Evolutionary conservation across 2,329 filamentous ascomycete genomes (phyloP), one percentile per base, ranked within the genome.

Genomic region (Dryadomyces quercus-mongolicae): DNA sequence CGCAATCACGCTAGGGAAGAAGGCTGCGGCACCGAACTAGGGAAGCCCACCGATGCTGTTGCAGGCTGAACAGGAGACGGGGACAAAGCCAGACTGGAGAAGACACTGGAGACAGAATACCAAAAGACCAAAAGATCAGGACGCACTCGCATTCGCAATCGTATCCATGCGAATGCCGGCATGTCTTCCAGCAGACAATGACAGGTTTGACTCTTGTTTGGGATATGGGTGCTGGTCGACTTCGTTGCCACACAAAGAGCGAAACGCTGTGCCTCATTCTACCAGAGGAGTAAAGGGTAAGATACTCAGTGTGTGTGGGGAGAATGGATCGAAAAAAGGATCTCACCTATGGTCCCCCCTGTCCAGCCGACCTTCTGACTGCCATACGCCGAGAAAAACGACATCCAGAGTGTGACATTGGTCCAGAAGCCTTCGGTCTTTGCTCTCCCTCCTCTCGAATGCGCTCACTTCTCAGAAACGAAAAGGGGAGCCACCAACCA

Each of bases 131-230:
- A n/a, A n/a, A n/a, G n/a, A n/a, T n/a, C n/a, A n/a, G n/a, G n/a
- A n/a, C 25, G 25, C 8, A 31, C 25, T 31, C 25, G 25, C 25
- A 31, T 8, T 31, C 25, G 25, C 25, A 31, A 4, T 31, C 25
- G 25, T 31, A 31, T 34, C 22, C n/a, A n/a, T n/a, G n/a, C n/a
- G n/a, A n/a, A n/a, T n/a, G n/a, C n/a, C n/a, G n/a, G n/a, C n/a
- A n/a, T n/a, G n/a, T n/a, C n/a, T n/a, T n/a, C n/a, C n/a, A n/a
- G n/a, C n/a, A n/a, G n/a, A n/a, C n/a, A n/a, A n/a, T n/a, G n/a
- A n/a, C n/a, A 49, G 42, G 71, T 71, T 71, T 73, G 70, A 73
- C 70, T 66, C 68, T 68, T 73, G 71, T 73, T 70, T 72, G 64
- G 68, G 66, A 8, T 31, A 31, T 31, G 25, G 8, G 25, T 4